Evolutionary conservation across 352 stramenopile species (phyloP), one percentile per base, ranked within the genome.

Genomic region (Phytophthora litchii): DNA sequence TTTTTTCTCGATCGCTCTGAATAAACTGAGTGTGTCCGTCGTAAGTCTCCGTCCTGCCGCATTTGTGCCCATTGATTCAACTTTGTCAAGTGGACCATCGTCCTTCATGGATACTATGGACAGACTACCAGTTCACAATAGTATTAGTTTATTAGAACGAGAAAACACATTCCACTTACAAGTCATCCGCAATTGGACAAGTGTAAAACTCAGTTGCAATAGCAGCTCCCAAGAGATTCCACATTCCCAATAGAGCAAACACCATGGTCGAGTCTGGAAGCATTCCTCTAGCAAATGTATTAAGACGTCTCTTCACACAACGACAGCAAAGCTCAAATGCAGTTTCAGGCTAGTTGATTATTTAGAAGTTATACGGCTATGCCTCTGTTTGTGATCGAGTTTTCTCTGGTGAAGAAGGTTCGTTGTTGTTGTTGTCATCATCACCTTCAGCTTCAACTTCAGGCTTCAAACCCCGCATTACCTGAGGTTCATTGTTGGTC

Each of bases 401-500:
- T 19, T 76, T 74, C 35, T 85, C 68, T 17, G 76, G 76, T 29
- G 74, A 81, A 2, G 45, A 42, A 12, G 66, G 48, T 20, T 59
- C 57, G 23, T 58, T 81, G 66, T 79, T 86, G 55, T 86, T 84
- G 41, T 70, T 79, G 10, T 55, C 54, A 7, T 73, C 60, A 10
- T 76, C 60, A 10, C 16, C 36, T 17, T 77, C 64, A 8, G 43
- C 19, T 16, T 65, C 56, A 25, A 57, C 20, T 47, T 78, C 67
- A 29, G 65, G 58, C 16, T 64, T 67, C 20, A 41, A 62, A 9
- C 16, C 16, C 6, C 37, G 45, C 8, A 36, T 19, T 8, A 54
- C 44, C 7, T 64, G 48, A 27, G 55, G 51, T 8, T 46, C 47
- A 11, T 64, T 67, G 10, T 44, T 68, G 6, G 46, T 50, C 0